Evolutionary conservation across 1,284 basidiomycete species (phyloP).

Genomic region (Cryptococcus floricola): DNA sequence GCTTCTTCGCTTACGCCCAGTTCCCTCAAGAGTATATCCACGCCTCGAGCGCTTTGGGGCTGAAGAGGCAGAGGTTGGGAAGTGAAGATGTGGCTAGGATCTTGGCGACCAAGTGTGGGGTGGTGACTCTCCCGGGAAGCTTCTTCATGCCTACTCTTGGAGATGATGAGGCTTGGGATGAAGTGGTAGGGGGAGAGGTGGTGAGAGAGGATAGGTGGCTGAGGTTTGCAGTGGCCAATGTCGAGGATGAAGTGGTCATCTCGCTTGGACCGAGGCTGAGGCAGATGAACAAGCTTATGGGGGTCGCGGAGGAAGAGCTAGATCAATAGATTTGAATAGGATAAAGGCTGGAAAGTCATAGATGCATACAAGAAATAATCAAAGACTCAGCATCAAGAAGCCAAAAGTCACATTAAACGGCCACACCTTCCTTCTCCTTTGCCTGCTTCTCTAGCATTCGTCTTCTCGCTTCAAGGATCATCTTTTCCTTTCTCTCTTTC

Average conservation of each 20-base stretch:
- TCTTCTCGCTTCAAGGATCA: slow-evolving; percentile 44
- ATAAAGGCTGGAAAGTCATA: not conserved
- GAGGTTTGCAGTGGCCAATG: slow-evolving; percentile 77
- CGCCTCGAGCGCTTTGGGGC: slow-evolving; percentile 56
- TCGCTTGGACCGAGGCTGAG: slow-evolving; percentile 60
- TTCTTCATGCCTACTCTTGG: slow-evolving; percentile 58
- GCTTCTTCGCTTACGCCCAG: slow-evolving; percentile 69
- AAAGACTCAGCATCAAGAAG: not conserved
- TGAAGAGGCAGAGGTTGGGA: slow-evolving; percentile 48
- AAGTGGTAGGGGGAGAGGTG: slow-evolving; percentile 29
- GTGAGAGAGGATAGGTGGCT: slow-evolving; percentile 59
- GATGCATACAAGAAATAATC: slow-evolving; percentile 6
- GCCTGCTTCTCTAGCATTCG: slow-evolving; percentile 39
- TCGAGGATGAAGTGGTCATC: slow-evolving; percentile 60
- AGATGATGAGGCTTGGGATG: slow-evolving; percentile 38
- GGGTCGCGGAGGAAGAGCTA: slow-evolving; percentile 6
- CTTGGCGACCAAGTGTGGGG: slow-evolving; percentile 62
- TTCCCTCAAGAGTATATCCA: slow-evolving; percentile 59
- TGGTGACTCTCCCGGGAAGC: slow-evolving; percentile 63
- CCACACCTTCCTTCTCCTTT: slow-evolving; percentile 3
- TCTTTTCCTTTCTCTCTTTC: slow-evolving; percentile 43
- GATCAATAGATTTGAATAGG: not conserved
- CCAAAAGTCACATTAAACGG: not conserved
- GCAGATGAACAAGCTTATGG: slow-evolving; percentile 50
- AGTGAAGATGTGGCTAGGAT: slow-evolving; percentile 59